Evolutionary conservation across 2,329 filamentous ascomycete species (phyloP), one percentile per base, ranked within the genome.

Genomic region (Aspergillus tubingensis): DNA sequence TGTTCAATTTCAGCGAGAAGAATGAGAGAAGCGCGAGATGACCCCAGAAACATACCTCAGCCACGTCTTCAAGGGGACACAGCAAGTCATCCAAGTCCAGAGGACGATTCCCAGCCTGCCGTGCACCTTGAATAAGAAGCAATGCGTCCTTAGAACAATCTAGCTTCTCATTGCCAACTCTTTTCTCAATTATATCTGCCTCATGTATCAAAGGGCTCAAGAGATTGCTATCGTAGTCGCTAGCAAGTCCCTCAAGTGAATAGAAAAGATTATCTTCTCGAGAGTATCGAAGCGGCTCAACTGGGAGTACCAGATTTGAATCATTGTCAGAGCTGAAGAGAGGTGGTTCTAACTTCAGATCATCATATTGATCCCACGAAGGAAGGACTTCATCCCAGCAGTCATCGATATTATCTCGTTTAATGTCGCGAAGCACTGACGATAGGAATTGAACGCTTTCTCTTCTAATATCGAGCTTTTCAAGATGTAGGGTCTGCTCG

Each of bases 261-360:
- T 30, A 3, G 8, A 59, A n/a, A 0, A 54, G 10, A 5, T 52
- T 11, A 1, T 55, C 59, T 5, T 56, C 11, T 1, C 21, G 30
- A 3, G 25, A 5, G 38, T 64, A 62, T 25, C 21, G 27, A 11
- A 59, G 19, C 21, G 44, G 70, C 0, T 15, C 47, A 15, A 65
- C 60, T 2, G 79, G 76, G 76, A 80, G 83, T 0, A 68, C 62
- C 1, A 81, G 62, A 0, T 77, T 73, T 62, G 81, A 78, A 54
- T 81, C 81, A 2, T 77, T 71, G 27, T 81, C 76, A 3, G 72
- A 75, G 3, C n/a, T 57, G 6, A 85, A 70, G 0, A 85, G 54
- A 2, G 84, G 82, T 38, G 77, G 58, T 55, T 84, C 81, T 8
- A 79, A 59, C 62, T 80, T 83, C 39, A 80, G 55, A 15, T 67